Conservation (phyloP, 2,329 filamentous ascomycete species). For the Gaeumannomyces tritici region DNA sequence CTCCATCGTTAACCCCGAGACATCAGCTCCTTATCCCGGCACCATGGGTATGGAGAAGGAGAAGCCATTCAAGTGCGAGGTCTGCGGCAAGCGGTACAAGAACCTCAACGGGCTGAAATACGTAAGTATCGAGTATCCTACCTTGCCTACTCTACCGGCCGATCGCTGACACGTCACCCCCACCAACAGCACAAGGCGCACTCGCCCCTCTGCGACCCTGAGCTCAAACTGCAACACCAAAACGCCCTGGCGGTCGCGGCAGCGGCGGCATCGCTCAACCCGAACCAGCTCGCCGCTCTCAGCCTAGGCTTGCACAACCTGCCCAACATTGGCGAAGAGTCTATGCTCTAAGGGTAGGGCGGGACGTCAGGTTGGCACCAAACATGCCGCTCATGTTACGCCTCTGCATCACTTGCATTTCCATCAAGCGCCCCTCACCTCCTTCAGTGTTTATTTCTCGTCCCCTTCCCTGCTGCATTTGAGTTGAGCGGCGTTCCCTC, state of each 20-base stretch:
- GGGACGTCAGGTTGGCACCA: not conserved
- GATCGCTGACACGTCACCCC: not conserved
- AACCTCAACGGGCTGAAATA: conserved; percentile 98
- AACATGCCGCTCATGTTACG: not conserved
- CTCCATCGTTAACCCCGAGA: conserved; percentile 95
- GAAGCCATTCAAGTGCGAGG: conserved; percentile 95
- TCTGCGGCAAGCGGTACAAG: conserved; percentile 97
- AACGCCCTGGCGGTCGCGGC: conserved; percentile 23
- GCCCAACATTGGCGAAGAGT: conserved; percentile 35
- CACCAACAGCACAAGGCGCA: conserved; percentile 59
- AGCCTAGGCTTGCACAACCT: conserved; percentile 21
- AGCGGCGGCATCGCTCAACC: conserved; percentile 17
- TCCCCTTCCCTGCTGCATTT: not conserved
- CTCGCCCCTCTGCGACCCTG: conserved; percentile 82
- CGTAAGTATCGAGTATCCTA: conserved; percentile 31
- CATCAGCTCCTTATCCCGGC: conserved; percentile 85
- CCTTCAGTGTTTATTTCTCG: not conserved
- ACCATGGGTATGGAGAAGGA: conserved; percentile 99
- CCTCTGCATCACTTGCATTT: not conserved
- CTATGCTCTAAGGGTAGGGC: conserved; percentile 15
- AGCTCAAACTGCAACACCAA: conserved; percentile 42
- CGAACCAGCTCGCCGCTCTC: conserved; percentile 17
- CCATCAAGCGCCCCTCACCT: not conserved
- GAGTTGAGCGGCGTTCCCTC: not conserved
- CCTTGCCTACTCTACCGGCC: not conserved